Evolutionary conservation across 23 red algal genomes (phyloP).

Genomic region (Chondrus crispus): DNA sequence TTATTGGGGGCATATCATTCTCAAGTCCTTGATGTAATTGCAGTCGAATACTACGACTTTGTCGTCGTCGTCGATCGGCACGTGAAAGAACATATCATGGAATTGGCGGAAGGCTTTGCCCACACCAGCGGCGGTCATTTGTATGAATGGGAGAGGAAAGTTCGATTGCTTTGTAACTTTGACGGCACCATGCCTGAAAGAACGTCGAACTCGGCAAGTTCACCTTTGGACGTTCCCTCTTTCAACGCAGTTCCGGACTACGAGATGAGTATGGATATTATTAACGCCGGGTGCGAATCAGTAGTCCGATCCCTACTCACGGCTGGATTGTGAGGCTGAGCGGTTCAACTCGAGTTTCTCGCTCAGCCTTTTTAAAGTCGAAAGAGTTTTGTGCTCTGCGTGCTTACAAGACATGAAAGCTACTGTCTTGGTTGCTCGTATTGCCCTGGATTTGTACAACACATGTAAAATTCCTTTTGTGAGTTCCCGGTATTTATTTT

Average conservation of each 20-base stretch:
- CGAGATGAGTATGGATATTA: conserved; percentile 10
- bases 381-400: too few relatives aligned
- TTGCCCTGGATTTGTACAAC: too few relatives aligned
- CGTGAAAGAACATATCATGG: conserved; percentile 17
- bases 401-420: too few relatives aligned
- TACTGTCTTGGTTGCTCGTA: too few relatives aligned
- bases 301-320: conserved; percentile 22
- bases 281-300: conserved; percentile 19
- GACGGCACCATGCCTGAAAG: background rate
- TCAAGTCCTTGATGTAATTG: too few relatives aligned
- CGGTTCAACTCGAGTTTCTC: too few relatives aligned
- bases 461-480: too few relatives aligned
- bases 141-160: conserved; percentile 60
- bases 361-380: too few relatives aligned
- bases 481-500: too few relatives aligned
- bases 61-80: conserved; percentile 39
- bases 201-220: too few relatives aligned
- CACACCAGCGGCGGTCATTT: conserved; percentile 39
- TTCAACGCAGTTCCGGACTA: background rate
- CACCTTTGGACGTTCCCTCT: conserved; percentile 40
- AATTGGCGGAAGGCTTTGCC: conserved; percentile 25
- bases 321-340: conserved; percentile 21
- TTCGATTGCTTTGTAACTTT: conserved; percentile 56
- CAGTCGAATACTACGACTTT: conserved; percentile 59
- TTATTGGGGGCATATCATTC: too few relatives aligned